These are phyloP conservation scores for Aureobasidium pullulans DNA, from an alignment of 2,329 filamentous ascomycete species.

Conservation along the genomic window DNA sequence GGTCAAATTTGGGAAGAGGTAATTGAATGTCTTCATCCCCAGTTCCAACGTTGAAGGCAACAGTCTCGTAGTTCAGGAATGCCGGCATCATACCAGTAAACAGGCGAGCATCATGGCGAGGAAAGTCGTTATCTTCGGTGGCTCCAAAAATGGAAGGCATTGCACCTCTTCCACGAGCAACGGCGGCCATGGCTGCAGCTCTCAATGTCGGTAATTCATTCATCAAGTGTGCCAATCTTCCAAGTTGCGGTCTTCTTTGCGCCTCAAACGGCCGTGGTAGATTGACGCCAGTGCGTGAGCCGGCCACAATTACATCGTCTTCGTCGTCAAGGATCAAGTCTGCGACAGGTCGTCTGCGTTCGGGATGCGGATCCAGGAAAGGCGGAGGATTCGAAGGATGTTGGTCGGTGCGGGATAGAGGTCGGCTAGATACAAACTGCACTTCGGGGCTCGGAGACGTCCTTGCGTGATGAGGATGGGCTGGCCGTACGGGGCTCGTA, in stretches of 20 bases:
- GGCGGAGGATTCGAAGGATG: slow-evolving; percentile 16
- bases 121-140: neutral
- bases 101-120: neutral
- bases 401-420: slow-evolving; percentile 15
- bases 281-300: slow-evolving; percentile 1
- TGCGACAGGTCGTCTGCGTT: slow-evolving; percentile 19
- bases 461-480: slow-evolving; percentile 24
- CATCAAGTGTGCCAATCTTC: neutral
- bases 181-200: neutral
- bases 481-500: slow-evolving; percentile 17
- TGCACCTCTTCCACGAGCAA: neutral
- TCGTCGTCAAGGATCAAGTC: slow-evolving; percentile 29
- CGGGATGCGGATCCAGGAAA: neutral
- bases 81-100: slow-evolving; percentile 11
- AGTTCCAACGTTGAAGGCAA: slow-evolving; percentile 38
- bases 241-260: neutral
- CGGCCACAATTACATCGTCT: slow-evolving; percentile 24
- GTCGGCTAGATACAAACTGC: slow-evolving; percentile 35
- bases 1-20: slow-evolving; percentile 47
- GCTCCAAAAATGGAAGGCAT: slow-evolving; percentile 2
- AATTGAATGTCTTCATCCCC: slow-evolving; percentile 22
- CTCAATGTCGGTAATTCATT: neutral
- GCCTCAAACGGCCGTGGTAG: neutral
- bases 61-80: slow-evolving; percentile 31
- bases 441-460: slow-evolving; percentile 35